Conservation (phyloP, 2,329 filamentous ascomycete genomes). For the Alternaria burnsii region DNA sequence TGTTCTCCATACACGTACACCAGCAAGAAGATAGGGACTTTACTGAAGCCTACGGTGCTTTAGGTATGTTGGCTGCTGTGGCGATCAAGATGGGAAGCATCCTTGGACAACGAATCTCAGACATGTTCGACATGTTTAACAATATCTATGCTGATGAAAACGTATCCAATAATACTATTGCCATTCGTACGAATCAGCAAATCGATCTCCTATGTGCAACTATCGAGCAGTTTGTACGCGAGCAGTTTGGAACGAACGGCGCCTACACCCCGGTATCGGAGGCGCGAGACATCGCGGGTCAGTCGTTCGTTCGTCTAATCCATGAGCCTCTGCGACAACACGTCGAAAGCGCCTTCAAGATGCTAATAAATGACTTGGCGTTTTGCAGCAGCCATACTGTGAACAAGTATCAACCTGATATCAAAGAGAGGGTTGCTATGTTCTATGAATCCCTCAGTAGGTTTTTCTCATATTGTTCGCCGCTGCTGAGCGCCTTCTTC, state of each 20-base stretch:
- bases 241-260: background rate
- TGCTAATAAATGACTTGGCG: background rate
- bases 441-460: background rate
- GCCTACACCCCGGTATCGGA: background rate
- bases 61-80: background rate
- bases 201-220: background rate
- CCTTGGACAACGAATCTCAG: background rate
- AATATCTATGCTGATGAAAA: background rate
- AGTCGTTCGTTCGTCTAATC: background rate
- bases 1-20: background rate
- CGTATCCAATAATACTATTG: background rate
- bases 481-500: background rate
- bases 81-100: background rate
- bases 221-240: background rate
- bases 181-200: background rate
- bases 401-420: background rate
- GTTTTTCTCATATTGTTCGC: background rate
- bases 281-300: background rate
- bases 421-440: background rate
- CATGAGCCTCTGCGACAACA: background rate
- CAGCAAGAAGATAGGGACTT: background rate
- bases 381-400: background rate
- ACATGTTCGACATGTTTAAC: background rate
- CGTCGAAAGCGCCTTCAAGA: background rate
- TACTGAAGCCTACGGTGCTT: background rate